Conservation (phyloP, 495 filamentous ascomycete genomes). For the Podospora didyma region DNA sequence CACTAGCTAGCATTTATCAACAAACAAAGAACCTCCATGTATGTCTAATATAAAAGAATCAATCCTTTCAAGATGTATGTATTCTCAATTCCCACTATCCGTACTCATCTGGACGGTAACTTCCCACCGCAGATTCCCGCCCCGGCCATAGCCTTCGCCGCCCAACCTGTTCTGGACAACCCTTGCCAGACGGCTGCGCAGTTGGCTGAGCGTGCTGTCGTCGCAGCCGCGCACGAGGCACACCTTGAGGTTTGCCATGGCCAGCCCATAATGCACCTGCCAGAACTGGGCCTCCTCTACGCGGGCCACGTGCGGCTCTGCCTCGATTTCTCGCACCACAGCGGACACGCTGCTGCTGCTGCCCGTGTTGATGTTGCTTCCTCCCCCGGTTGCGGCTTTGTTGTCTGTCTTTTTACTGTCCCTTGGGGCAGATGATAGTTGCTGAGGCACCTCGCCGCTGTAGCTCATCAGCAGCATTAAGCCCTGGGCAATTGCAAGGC, state of each 20-base stretch:
- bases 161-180: constrained; percentile 82
- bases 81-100: constrained; percentile 10
- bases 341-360: constrained; percentile 56
- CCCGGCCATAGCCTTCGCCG: constrained; percentile 80
- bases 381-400: background rate
- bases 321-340: constrained; percentile 78
- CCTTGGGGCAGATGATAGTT: background rate
- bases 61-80: background rate
- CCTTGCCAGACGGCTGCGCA: constrained; percentile 70
- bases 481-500: constrained; percentile 78
- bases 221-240: constrained; percentile 50
- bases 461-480: constrained; percentile 95
- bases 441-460: constrained; percentile 16
- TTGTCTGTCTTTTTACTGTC: constrained; percentile 7
- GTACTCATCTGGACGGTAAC: constrained; percentile 54
- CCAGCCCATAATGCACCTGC: constrained; percentile 97
- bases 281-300: constrained; percentile 92
- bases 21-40: no score
- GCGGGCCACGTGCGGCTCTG: constrained; percentile 66
- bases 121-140: constrained; percentile 80
- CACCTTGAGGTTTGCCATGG: constrained; percentile 90
- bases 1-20: no score
- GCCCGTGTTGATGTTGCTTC: background rate
- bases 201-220: constrained; percentile 60
- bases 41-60: no score